A percentile compares a stretch with the other conserved stretches of the same genome.
Conservation (phyloP, 305 asterid genomes). For the Solanum aculeatissimum region DNA sequence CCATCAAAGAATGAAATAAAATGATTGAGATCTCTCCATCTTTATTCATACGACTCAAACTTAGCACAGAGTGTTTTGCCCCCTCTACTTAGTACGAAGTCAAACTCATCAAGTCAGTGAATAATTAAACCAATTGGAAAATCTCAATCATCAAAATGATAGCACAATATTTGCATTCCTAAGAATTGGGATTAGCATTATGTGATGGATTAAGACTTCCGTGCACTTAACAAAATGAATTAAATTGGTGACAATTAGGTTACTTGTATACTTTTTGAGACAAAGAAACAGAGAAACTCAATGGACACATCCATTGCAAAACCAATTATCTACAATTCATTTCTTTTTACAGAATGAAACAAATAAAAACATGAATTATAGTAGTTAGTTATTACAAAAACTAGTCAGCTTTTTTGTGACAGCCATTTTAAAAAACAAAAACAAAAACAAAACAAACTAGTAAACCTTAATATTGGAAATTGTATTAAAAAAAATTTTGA, state of each 20-base stretch:
- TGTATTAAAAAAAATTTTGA: background rate
- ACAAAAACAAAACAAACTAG: background rate
- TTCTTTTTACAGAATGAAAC: background rate
- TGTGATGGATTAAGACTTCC: too few species aligned
- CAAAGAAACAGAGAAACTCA: background rate
- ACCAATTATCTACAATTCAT: background rate
- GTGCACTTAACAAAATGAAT: too few species aligned
- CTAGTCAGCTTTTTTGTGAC: background rate
- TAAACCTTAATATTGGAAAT: background rate
- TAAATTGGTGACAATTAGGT: too few species aligned
- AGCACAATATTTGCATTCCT: background rate
- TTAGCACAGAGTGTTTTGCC: background rate
- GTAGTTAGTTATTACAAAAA: background rate
- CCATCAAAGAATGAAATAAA: too few species aligned
- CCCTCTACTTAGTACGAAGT: background rate
- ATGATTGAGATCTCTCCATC: background rate
- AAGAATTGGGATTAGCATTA: too few species aligned
- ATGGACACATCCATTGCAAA: background rate
- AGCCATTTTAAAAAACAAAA: background rate
- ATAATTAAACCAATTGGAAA: background rate
- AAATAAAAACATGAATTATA: background rate
- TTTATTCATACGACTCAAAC: accelerated
- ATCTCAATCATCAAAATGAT: background rate
- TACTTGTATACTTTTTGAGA: background rate
- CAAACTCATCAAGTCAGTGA: background rate